Conservation (phyloP, 805 yeast genomes). For the Sugiyamaella boreocaroliniensis region DNA sequence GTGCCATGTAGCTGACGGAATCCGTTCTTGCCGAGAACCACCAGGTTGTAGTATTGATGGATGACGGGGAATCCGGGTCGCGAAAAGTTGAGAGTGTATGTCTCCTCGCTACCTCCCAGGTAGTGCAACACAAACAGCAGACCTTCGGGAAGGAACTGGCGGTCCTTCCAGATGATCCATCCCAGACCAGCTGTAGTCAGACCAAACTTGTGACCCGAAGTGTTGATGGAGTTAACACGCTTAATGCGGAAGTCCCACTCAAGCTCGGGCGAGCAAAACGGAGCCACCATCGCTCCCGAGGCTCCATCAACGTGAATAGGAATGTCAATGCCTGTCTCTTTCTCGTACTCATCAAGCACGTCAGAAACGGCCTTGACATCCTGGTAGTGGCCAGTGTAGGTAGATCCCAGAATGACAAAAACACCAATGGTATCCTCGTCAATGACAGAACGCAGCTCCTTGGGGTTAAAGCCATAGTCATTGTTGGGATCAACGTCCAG, state of each 20-base stretch:
- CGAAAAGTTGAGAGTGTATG: slow-evolving; percentile 80
- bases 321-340: slow-evolving; percentile 56
- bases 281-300: slow-evolving; percentile 83
- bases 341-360: slow-evolving; percentile 64
- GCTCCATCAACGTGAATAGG: slow-evolving; percentile 95
- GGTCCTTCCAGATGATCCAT: slow-evolving; percentile 80
- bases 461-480: slow-evolving; percentile 58
- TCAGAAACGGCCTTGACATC: slow-evolving; percentile 54
- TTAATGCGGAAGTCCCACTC: slow-evolving; percentile 78
- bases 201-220: slow-evolving; percentile 92
- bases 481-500: slow-evolving; percentile 56
- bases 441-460: slow-evolving; percentile 52
- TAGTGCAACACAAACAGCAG: slow-evolving; percentile 74
- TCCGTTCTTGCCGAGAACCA: slow-evolving; percentile 68
- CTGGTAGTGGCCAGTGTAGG: slow-evolving; percentile 91
- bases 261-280: slow-evolving; percentile 67
- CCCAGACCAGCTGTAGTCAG: slow-evolving; percentile 87
- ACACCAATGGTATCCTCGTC: slow-evolving; percentile 94
- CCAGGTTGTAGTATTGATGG: slow-evolving; percentile 77
- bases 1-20: slow-evolving; percentile 53
- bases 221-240: slow-evolving; percentile 77
- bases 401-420: slow-evolving; percentile 82
- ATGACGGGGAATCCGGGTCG: slow-evolving; percentile 90
- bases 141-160: slow-evolving; percentile 56
- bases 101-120: slow-evolving; percentile 82